phyloP scores from a whole-genome alignment of 441 rosid species.

The Manihot esculenta region DNA sequence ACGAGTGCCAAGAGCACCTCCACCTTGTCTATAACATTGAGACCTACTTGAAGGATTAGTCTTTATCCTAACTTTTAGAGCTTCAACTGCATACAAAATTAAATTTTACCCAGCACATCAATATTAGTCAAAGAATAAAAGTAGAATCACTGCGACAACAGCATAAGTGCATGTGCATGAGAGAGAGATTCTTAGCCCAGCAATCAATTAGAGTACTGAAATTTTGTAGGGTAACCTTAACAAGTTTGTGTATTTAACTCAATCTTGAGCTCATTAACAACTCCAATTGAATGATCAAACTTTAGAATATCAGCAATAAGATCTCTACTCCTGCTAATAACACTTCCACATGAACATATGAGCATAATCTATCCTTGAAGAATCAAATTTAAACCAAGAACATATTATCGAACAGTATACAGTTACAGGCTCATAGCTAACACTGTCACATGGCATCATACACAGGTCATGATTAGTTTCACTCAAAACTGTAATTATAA shows the following conservation, averaged over 20 bases:
- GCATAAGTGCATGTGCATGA: not conserved
- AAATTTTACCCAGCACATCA: slow-evolving; percentile 4
- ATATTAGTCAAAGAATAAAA: not conserved
- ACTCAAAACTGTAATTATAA: not conserved
- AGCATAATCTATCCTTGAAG: not conserved
- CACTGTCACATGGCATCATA: not conserved
- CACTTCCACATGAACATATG: not conserved
- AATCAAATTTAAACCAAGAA: not conserved
- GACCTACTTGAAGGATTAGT: slow-evolving; percentile 30
- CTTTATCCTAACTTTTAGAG: slow-evolving; percentile 42
- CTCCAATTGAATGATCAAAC: not conserved
- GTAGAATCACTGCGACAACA: not conserved
- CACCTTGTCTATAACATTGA: slow-evolving; percentile 41
- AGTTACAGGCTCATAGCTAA: not conserved
- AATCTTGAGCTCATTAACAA: too few relatives aligned
- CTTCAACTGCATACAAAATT: slow-evolving; percentile 34
- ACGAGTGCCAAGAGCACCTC: slow-evolving; percentile 60
- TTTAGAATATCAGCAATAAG: not conserved
- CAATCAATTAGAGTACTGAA: not conserved
- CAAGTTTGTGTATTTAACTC: too few relatives aligned
- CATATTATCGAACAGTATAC: not conserved
- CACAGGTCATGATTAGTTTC: not conserved
- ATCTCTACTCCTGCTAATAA: not conserved
- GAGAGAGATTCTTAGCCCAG: not conserved
- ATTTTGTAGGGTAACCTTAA: not conserved